These are phyloP conservation scores for Naganishia vishniacii DNA, from an alignment of 768 basidiomycete genomes.

Conservation along the genomic window DNA sequence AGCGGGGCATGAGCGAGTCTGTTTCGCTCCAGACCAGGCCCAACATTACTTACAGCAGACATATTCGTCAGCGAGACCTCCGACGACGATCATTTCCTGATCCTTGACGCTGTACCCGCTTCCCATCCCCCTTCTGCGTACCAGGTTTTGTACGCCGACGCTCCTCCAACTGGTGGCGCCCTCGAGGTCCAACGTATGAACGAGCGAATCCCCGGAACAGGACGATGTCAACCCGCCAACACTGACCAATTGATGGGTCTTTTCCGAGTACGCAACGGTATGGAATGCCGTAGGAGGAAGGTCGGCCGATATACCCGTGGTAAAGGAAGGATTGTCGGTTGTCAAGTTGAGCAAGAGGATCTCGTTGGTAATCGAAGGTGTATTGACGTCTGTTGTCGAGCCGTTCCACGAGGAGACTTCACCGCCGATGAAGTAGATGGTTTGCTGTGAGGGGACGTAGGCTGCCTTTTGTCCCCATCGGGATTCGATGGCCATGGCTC, in stretches of 20 bases:
- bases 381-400: background rate
- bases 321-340: conserved; percentile 37
- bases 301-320: conserved; percentile 30
- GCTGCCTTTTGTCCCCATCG: conserved; percentile 48
- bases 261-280: conserved; percentile 31
- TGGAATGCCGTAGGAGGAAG: conserved; percentile 47
- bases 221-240: conserved; percentile 45
- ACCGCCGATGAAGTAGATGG: conserved; percentile 47
- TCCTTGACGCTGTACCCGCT: conserved; percentile 31
- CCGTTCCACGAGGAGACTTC: conserved; percentile 31
- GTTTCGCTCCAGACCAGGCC: background rate
- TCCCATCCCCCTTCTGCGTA: conserved; percentile 39
- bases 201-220: conserved; percentile 34
- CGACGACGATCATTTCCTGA: conserved; percentile 40
- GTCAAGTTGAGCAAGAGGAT: conserved; percentile 37
- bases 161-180: conserved; percentile 30
- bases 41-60: conserved; percentile 39
- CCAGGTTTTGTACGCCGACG: conserved; percentile 30
- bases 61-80: conserved; percentile 43
- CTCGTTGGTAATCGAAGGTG: conserved; percentile 44
- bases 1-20: background rate
- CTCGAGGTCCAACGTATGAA: conserved; percentile 37
- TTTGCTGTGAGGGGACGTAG: conserved; percentile 37
- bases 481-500: background rate
- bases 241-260: conserved; percentile 21